A percentile compares a stretch with the other conserved stretches of the same genome.
Conservation (phyloP, 371 early-diverging fungal species). For the Mucor circinelloides region DNA sequence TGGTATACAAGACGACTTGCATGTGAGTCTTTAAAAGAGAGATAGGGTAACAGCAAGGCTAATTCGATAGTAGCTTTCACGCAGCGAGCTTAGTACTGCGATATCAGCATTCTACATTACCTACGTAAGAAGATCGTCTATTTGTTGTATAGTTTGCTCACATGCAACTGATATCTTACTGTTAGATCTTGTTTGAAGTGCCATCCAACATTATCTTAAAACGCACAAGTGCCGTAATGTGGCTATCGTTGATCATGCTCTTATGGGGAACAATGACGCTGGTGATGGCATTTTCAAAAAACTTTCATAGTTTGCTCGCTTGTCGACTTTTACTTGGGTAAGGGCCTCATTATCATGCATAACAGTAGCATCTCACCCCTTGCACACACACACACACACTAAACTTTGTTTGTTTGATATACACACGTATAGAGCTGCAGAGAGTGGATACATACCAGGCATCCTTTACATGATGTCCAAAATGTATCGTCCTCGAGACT, state of each 20-base stretch:
- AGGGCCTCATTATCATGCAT: not conserved
- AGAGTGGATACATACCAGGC: slow-evolving; percentile 42
- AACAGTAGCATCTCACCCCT: not conserved
- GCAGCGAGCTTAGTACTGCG: slow-evolving; percentile 23
- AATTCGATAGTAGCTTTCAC: slow-evolving; percentile 17
- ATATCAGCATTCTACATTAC: slow-evolving; percentile 48
- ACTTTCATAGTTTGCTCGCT: slow-evolving; percentile 28
- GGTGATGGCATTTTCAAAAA: slow-evolving; percentile 41
- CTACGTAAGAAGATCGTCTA: slow-evolving; percentile 30
- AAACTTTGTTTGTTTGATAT: not conserved
- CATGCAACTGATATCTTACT: not conserved
- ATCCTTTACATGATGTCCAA: slow-evolving; percentile 31
- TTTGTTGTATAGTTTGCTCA: not conserved
- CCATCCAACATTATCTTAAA: slow-evolving; percentile 52
- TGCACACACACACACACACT: too few relatives aligned
- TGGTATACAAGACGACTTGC: slow-evolving; percentile 24
- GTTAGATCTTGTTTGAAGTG: slow-evolving; percentile 42
- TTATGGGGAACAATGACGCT: slow-evolving; percentile 48
- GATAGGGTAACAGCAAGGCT: not conserved
- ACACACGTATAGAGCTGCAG: slow-evolving; percentile 20
- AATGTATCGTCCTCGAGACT: slow-evolving; percentile 28
- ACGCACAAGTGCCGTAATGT: slow-evolving; percentile 38
- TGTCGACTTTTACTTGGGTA: slow-evolving; percentile 44
- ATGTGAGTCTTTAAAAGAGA: slow-evolving; percentile 12
- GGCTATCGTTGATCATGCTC: slow-evolving; percentile 54